Conservation (phyloP, 148 eudicot species). For the Fagopyrum homotropicum region DNA sequence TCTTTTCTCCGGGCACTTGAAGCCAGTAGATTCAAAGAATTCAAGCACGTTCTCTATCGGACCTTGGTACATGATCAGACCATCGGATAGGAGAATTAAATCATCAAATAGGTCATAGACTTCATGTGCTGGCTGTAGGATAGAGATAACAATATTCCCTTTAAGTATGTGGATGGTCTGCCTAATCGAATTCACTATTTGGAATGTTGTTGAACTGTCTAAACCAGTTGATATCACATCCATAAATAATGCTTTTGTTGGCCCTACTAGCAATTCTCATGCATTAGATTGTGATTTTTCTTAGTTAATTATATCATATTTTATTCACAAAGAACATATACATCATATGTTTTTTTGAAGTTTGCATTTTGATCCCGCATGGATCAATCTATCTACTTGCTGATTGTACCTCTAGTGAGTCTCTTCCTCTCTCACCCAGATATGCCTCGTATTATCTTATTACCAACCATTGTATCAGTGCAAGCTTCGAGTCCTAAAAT, state of each 20-base stretch:
- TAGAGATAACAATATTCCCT: conserved; percentile 73
- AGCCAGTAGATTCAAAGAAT: conserved; percentile 50
- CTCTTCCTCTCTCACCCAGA: conserved; percentile 82
- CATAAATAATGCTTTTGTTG: conserved; percentile 80
- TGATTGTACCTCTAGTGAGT: conserved; percentile 54
- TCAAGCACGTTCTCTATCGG: conserved; percentile 73
- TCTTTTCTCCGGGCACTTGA: conserved; percentile 18
- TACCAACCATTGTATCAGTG: conserved; percentile 76
- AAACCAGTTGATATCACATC: conserved; percentile 91
- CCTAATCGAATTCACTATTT: conserved; percentile 72
- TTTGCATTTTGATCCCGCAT: conserved; percentile 13
- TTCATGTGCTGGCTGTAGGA: conserved; percentile 90
- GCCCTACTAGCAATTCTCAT: conserved; percentile 95
- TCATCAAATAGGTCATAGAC: conserved; percentile 79
- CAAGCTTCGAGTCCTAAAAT: conserved; percentile 81
- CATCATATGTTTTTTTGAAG: neutral
- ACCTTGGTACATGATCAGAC: conserved; percentile 80
- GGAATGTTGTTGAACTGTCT: conserved; percentile 89
- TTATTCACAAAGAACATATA: neutral
- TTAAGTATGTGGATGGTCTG: conserved; percentile 74
- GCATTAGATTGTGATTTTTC: neutral
- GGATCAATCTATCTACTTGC: no score
- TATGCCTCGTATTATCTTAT: conserved; percentile 80
- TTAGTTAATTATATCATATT: neutral
- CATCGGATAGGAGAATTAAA: conserved; percentile 76